phyloP scores from a whole-genome alignment of 192 early-diverging fungal species.

The Fimicolochytrium jonesii region DNA sequence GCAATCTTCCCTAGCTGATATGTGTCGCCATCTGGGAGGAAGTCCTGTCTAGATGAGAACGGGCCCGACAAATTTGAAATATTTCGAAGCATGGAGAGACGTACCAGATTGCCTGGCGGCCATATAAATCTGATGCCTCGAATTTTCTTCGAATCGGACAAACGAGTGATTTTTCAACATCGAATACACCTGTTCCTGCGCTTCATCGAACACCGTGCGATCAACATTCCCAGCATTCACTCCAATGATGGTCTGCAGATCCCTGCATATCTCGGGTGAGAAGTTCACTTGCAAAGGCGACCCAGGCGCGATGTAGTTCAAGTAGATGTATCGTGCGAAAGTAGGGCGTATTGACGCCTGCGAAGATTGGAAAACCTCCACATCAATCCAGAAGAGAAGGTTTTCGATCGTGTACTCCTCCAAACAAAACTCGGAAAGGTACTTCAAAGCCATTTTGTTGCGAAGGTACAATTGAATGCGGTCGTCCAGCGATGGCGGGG shows the following conservation, averaged over 20 bases:
- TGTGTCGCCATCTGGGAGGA: not conserved
- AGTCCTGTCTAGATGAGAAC: too few relatives aligned
- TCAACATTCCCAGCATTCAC: slow-evolving; percentile 43
- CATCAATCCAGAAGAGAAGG: slow-evolving; percentile 78
- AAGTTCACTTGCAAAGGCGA: slow-evolving; percentile 73
- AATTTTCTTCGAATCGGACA: slow-evolving; percentile 64
- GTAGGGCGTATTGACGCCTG: not conserved
- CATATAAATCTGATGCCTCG: slow-evolving; percentile 39
- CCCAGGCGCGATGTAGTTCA: slow-evolving; percentile 64
- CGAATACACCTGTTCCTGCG: slow-evolving; percentile 71
- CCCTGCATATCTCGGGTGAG: slow-evolving; percentile 62
- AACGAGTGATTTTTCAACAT: slow-evolving; percentile 71
- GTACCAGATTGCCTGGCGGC: slow-evolving; percentile 47
- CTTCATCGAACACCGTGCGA: slow-evolving; percentile 74
- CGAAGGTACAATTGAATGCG: slow-evolving; percentile 32
- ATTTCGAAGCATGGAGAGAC: too few relatives aligned
- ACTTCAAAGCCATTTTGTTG: slow-evolving; percentile 34
- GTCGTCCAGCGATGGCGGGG: slow-evolving; percentile 40
- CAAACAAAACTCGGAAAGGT: slow-evolving; percentile 55
- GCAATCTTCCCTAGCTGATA: slow-evolving; percentile 4
- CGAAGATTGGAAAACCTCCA: slow-evolving; percentile 65
- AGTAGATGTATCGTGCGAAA: slow-evolving; percentile 60
- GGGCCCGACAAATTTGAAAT: too few relatives aligned
- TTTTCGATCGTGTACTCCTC: slow-evolving; percentile 77
- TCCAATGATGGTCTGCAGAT: slow-evolving; percentile 42